These are phyloP conservation scores for Chlorokybus atmophyticus DNA, from an alignment of 139 green algal species.

Conservation along the genomic window DNA sequence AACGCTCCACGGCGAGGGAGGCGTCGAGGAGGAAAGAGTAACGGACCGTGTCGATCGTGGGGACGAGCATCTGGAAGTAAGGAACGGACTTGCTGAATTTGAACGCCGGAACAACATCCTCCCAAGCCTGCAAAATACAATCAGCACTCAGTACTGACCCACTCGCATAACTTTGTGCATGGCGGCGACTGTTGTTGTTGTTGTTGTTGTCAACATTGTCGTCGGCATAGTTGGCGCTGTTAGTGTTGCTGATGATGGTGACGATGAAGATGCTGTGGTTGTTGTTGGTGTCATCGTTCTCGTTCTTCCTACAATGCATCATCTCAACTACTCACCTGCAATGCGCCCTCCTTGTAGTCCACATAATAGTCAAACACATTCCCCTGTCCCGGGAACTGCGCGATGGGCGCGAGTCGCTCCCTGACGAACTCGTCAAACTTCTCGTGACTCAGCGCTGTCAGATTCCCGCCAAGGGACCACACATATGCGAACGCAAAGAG, in stretches of 20 bases:
- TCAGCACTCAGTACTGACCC: constrained; percentile 5
- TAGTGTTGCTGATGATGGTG: too few species aligned
- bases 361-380: constrained; percentile 61
- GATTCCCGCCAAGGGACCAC: constrained; percentile 53
- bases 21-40: constrained; percentile 47
- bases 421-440: constrained; percentile 47
- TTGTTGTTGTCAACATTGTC: too few species aligned
- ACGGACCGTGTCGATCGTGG: constrained; percentile 59
- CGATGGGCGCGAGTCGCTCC: neutral
- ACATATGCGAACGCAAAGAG: constrained; percentile 56
- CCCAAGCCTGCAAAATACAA: constrained; percentile 55
- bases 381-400: constrained; percentile 13
- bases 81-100: constrained; percentile 49
- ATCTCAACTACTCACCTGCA: too few species aligned
- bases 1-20: constrained; percentile 47
- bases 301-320: too few species aligned
- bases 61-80: constrained; percentile 68
- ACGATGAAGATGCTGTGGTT: too few species aligned
- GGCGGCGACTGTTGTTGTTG: too few species aligned
- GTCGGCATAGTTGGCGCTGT: too few species aligned
- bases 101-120: constrained; percentile 48
- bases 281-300: too few species aligned
- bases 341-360: constrained; percentile 21
- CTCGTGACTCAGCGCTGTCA: constrained; percentile 35
- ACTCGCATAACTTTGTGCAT: too few species aligned